A percentile compares a stretch with the other conserved stretches of the same genome.
phyloP scores from a whole-genome alignment of 805 yeast species.

The Sugiyamaella mastotermitis region DNA sequence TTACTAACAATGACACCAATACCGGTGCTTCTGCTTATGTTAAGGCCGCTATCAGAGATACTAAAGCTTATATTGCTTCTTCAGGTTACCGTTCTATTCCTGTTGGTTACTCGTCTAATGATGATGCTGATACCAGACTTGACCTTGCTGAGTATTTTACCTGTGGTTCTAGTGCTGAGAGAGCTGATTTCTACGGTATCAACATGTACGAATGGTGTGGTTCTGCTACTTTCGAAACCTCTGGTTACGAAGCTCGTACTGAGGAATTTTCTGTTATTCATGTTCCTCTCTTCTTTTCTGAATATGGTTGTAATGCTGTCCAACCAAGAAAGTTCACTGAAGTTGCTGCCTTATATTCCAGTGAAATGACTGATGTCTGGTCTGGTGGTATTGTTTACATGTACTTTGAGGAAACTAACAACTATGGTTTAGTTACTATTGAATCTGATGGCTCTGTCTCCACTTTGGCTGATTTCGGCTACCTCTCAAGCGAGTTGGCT shows the following conservation, averaged over 20 bases:
- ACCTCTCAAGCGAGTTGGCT: constrained; percentile 51
- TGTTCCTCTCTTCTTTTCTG: constrained; percentile 81
- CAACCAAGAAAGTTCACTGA: constrained; percentile 75
- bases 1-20: constrained; percentile 72
- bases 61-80: constrained; percentile 63
- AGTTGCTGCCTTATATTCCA: constrained; percentile 58
- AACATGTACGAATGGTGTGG: constrained; percentile 93
- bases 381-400: constrained; percentile 92
- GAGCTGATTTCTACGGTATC: constrained; percentile 74
- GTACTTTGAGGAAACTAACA: constrained; percentile 80
- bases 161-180: constrained; percentile 61
- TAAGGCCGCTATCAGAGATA: constrained; percentile 92
- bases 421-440: constrained; percentile 72
- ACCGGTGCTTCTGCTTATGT: constrained; percentile 91
- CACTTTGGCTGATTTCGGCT: constrained; percentile 55
- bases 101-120: constrained; percentile 90
- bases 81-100: constrained; percentile 74
- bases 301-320: constrained; percentile 76
- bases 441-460: constrained; percentile 41
- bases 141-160: constrained; percentile 77
- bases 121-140: constrained; percentile 75
- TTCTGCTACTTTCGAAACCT: constrained; percentile 40
- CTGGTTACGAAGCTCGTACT: constrained; percentile 71
- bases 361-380: constrained; percentile 82
- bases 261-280: constrained; percentile 64